These are phyloP conservation scores for Pyrus hybrid DNA, from an alignment of 331 rosid genomes.

Conservation along the genomic window DNA sequence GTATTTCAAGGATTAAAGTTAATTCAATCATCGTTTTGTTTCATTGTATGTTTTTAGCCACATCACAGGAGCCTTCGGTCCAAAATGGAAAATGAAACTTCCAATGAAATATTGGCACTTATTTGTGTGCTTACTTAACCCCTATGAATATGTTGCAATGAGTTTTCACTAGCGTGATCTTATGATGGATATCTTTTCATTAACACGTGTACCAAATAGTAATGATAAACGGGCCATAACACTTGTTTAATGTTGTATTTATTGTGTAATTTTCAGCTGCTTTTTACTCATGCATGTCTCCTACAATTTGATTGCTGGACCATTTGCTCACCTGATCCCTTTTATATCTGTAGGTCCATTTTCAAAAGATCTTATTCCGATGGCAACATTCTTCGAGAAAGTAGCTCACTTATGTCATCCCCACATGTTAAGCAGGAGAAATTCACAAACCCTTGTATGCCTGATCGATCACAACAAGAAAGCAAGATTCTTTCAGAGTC, in stretches of 20 bases:
- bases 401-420: slow-evolving; percentile 48
- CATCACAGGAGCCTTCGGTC: background rate
- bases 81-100: background rate
- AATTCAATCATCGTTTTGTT: background rate
- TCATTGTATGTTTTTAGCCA: background rate
- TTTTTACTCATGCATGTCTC: background rate
- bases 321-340: slow-evolving; percentile 6
- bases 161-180: background rate
- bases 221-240: background rate
- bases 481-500: slow-evolving; percentile 57
- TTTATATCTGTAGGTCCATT: slow-evolving; percentile 38
- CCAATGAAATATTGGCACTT: background rate
- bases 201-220: background rate
- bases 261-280: background rate
- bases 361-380: slow-evolving; percentile 75
- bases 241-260: background rate
- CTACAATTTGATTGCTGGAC: background rate
- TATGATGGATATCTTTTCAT: background rate
- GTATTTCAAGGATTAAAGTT: background rate
- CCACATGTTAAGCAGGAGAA: slow-evolving; percentile 39
- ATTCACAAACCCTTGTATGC: slow-evolving; percentile 25
- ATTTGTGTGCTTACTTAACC: background rate
- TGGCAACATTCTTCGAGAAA: slow-evolving; percentile 64
- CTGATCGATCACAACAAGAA: slow-evolving; percentile 37
- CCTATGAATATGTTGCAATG: background rate